phyloP scores from a whole-genome alignment of 768 basidiomycete species.

The Trametopsis cervina region DNA sequence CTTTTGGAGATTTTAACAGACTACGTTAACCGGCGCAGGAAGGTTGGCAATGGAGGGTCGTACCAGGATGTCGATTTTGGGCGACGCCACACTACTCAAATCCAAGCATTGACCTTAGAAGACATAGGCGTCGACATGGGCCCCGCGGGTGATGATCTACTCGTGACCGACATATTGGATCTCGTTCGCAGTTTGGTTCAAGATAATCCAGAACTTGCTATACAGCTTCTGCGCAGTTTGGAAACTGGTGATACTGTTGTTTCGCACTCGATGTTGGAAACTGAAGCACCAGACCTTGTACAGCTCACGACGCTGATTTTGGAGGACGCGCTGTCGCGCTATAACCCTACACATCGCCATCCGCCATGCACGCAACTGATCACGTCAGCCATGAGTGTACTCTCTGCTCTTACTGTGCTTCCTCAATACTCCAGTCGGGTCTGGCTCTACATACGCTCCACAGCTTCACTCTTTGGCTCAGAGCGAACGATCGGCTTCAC shows the following conservation, averaged over 20 bases:
- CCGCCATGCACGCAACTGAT: constrained; percentile 56
- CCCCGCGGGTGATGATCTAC: constrained; percentile 49
- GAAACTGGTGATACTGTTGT: constrained; percentile 52
- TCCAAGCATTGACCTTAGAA: constrained; percentile 39
- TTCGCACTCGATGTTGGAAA: constrained; percentile 43
- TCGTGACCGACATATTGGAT: constrained; percentile 70
- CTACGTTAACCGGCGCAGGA: constrained; percentile 56
- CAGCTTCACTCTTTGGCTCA: constrained; percentile 68
- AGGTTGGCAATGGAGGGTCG: constrained; percentile 29
- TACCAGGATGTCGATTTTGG: constrained; percentile 53
- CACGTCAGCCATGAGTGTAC: constrained; percentile 75
- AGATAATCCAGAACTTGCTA: constrained; percentile 58
- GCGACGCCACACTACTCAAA: constrained; percentile 27
- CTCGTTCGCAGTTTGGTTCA: constrained; percentile 73
- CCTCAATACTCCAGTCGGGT: constrained; percentile 76
- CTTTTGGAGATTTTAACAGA: constrained; percentile 76
- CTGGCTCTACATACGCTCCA: constrained; percentile 84
- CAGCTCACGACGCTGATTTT: constrained; percentile 77
- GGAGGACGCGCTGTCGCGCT: constrained; percentile 63
- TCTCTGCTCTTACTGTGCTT: constrained; percentile 67
- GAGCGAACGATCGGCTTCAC: constrained; percentile 49
- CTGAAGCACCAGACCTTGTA: constrained; percentile 62
- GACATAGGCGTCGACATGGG: constrained; percentile 72
- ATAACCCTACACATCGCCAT: constrained; percentile 30
- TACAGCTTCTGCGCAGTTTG: constrained; percentile 58